These are phyloP conservation scores for Fusarium illudens DNA, from an alignment of 2,329 filamentous ascomycete species.

Conservation along the genomic window DNA sequence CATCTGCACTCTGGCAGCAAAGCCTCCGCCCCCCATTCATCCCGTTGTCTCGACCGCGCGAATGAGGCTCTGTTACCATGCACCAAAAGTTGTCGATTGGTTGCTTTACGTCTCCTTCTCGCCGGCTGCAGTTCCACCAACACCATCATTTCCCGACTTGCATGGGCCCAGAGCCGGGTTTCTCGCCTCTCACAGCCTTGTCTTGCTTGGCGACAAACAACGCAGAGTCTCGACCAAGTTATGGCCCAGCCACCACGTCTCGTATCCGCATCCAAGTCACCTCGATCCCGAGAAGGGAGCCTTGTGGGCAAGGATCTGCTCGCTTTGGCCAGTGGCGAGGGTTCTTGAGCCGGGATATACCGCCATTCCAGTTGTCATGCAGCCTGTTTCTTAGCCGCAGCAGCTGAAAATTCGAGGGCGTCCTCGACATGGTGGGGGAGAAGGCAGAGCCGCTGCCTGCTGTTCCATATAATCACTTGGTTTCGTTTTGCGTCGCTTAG, in stretches of 20 bases:
- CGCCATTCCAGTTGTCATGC: constrained; percentile 1
- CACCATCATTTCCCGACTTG: neutral
- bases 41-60: neutral
- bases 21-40: neutral
- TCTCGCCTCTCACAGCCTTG: neutral
- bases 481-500: neutral
- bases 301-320: neutral
- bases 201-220: neutral
- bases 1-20: neutral
- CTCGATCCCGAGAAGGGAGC: neutral
- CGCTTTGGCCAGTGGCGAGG: neutral
- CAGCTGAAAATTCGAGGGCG: neutral
- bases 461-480: neutral
- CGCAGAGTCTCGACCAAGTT: neutral
- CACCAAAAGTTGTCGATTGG: neutral
- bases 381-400: constrained; percentile 10
- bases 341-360: neutral
- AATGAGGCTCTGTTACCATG: neutral
- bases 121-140: neutral
- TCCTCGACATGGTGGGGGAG: neutral
- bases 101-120: neutral
- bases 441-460: neutral
- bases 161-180: neutral
- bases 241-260: neutral
- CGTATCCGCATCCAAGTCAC: neutral